Evolutionary conservation across 768 basidiomycete genomes (phyloP), one percentile per base, ranked within the genome.

Genomic region (Coprinopsis cinerea): DNA sequence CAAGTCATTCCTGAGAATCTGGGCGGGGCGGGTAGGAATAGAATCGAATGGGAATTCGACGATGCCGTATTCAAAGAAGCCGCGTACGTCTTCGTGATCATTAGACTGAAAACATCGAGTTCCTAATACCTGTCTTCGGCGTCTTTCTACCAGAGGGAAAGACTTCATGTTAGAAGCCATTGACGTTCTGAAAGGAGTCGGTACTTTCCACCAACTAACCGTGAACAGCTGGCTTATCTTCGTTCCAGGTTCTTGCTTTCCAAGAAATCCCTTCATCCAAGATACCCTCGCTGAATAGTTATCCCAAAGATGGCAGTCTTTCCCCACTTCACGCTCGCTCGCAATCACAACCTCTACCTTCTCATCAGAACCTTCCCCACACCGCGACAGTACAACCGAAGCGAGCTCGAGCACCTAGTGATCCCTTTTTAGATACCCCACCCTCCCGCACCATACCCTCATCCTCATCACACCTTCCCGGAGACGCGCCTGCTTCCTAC

Each of bases 121-220:
- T 32, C 9, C 36, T 39, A 10, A 39, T 39, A 18, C 17, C 6
- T 18, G 17, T 39, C 17, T 18, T 39, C 17, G 10, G 36, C 6
- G 10, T 39, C 10, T 39, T 39, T 9, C 6, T 9, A 10, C 46
- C 66, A 94, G 92, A 61, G 92, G 92, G 52, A 88, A 90, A 66
- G 88, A 92, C 57, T 95, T 95, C 64, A 93, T 93, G 91, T 73
- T 88, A 44, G 92, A 94, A 67, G 90, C 89, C 9, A 82, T 94
- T 49, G 83, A 89, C 57, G 70, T 92, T 41, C 81, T 94, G 56
- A 95, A 95, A 79, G 92, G 92, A 59, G 91, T 88, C 57, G 58
- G 85, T 73, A n/a, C 46, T 56, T 65, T 53, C 52, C 57, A 53
- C 59, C 44, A 40, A 57, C 26, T 47, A 43, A 48, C 23, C n/a